These are phyloP conservation scores for Carex parvula DNA, from an alignment of 176 grass and related monocot genomes.

Conservation along the genomic window DNA sequence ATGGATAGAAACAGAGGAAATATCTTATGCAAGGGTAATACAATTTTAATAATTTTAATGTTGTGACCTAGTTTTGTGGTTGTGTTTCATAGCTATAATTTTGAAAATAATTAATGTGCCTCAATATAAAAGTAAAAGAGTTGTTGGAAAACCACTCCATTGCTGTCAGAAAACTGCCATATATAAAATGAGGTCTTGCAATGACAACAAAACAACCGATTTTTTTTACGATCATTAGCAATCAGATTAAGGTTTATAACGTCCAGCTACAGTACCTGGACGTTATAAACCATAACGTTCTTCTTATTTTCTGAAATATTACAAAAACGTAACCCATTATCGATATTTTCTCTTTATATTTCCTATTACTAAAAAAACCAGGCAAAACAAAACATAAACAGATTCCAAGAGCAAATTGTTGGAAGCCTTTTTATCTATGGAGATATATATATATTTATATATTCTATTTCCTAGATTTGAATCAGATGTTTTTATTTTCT, in stretches of 20 bases:
- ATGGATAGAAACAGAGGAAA: neutral
- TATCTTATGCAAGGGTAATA: neutral
- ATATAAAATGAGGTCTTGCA: neutral
- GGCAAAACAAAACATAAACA: neutral
- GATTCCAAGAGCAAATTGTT: neutral
- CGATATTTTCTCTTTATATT: no score
- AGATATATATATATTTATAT: neutral
- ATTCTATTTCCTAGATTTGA: slow-evolving; percentile 8
- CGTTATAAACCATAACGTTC: no score
- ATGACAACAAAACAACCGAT: neutral
- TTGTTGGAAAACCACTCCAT: neutral
- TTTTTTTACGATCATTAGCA: no score
- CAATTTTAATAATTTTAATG: neutral
- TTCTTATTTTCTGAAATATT: no score
- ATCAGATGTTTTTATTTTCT: neutral
- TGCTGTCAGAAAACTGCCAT: neutral
- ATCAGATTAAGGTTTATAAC: no score
- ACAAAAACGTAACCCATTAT: no score
- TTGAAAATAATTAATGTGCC: neutral
- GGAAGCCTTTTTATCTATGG: neutral
- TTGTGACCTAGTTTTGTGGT: neutral
- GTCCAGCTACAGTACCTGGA: no score
- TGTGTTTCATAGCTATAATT: neutral
- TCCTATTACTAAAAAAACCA: no score
- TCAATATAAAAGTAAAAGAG: neutral